Conservation (phyloP, 768 basidiomycete species). For the Termitomyces sp. region DNA sequence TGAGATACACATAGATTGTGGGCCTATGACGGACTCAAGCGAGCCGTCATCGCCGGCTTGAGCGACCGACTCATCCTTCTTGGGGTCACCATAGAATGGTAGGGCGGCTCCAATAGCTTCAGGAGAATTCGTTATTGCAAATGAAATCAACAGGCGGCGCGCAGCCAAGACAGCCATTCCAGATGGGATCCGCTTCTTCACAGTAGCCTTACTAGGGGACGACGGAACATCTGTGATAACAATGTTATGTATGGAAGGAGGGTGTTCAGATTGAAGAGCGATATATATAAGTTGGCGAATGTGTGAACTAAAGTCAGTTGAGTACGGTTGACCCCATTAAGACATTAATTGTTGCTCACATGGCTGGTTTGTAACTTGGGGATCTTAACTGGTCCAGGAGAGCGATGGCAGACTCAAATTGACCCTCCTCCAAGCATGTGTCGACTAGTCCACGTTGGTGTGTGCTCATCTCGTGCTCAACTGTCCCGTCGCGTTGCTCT, state of each 20-base stretch:
- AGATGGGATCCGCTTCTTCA: conserved; percentile 34
- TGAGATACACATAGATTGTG: conserved; percentile 47
- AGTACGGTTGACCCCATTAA: neutral
- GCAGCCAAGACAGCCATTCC: conserved; percentile 44
- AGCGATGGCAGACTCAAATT: conserved; percentile 64
- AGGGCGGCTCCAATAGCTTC: conserved; percentile 47
- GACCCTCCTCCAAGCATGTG: conserved; percentile 71
- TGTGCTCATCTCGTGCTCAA: conserved; percentile 39
- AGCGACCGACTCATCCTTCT: conserved; percentile 11
- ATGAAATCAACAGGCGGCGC: conserved; percentile 48
- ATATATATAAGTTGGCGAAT: conserved; percentile 67
- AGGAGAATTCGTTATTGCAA: conserved; percentile 52
- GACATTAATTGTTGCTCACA: conserved; percentile 35
- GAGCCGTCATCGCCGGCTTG: conserved; percentile 23
- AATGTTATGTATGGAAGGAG: conserved; percentile 20
- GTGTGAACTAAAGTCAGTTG: conserved; percentile 40
- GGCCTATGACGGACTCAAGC: conserved; percentile 53
- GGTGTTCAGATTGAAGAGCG: conserved; percentile 51
- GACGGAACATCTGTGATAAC: conserved; percentile 20
- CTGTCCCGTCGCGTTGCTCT: conserved; percentile 2
- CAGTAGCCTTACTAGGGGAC: conserved; percentile 46
- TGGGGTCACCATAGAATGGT: conserved; percentile 38
- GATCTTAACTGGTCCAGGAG: conserved; percentile 60
- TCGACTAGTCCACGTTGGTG: conserved; percentile 58
- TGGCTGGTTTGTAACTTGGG: conserved; percentile 47